Evolutionary conservation across 78 protist species (phyloP).

Genomic region (Protostelium mycophagum): DNA sequence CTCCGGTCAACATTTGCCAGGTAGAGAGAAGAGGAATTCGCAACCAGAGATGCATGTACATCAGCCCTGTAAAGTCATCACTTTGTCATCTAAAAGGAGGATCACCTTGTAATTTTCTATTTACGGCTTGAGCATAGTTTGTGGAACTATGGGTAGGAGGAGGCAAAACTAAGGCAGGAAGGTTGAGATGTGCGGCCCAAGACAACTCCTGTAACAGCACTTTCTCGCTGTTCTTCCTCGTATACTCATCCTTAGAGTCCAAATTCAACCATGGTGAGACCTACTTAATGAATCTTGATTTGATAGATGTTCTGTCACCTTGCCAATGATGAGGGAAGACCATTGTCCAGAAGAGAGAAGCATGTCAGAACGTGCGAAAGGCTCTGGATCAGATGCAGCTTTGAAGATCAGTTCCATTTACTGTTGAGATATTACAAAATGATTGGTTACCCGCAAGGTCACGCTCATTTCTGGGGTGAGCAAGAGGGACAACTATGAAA

Average conservation of each 20-base stretch:
- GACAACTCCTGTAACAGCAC: slow-evolving; percentile 59
- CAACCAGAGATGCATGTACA: slow-evolving; percentile 48
- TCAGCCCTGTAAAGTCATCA: background rate
- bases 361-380: slow-evolving; percentile 59
- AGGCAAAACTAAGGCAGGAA: slow-evolving; percentile 67
- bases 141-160: slow-evolving; percentile 18
- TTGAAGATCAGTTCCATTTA: too few relatives aligned
- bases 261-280: slow-evolving; percentile 9
- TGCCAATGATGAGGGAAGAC: slow-evolving; percentile 54
- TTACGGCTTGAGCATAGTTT: slow-evolving; percentile 41
- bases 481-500: slow-evolving; percentile 40
- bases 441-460: slow-evolving; percentile 6
- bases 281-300: slow-evolving; percentile 12
- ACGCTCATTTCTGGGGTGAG: slow-evolving; percentile 31
- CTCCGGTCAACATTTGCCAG: background rate
- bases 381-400: too few relatives aligned
- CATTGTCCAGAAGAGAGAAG: slow-evolving; percentile 35
- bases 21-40: slow-evolving; percentile 42
- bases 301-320: slow-evolving; percentile 13
- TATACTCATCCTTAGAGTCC: background rate
- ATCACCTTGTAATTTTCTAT: slow-evolving; percentile 17
- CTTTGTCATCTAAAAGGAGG: background rate
- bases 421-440: background rate
- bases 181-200: slow-evolving; percentile 71
- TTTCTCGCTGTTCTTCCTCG: background rate